Evolutionary conservation across 2,329 filamentous ascomycete species (phyloP).

Genomic region (Aspergillus hiratsukae): DNA sequence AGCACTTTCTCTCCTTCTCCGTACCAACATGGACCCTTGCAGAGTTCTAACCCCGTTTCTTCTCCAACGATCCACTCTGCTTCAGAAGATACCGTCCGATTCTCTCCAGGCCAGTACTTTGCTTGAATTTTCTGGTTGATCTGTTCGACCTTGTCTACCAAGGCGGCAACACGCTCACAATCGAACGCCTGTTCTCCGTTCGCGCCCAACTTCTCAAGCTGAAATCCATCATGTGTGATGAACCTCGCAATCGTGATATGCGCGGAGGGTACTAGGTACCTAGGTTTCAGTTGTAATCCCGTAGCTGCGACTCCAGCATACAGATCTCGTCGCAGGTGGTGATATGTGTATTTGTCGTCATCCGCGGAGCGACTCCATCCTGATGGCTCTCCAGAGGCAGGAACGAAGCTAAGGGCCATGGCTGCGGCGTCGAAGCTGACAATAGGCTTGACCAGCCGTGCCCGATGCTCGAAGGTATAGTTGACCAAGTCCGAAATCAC

Average conservation of each 20-base stretch:
- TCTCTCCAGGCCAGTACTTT: slow-evolving; percentile 62
- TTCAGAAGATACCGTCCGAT: slow-evolving; percentile 39
- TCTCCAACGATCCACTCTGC: slow-evolving; percentile 87
- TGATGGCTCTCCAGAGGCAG: slow-evolving; percentile 61
- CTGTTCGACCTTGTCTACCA: slow-evolving; percentile 67
- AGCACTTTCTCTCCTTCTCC: slow-evolving; percentile 69
- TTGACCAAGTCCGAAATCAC: slow-evolving; percentile 57
- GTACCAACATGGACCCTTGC: slow-evolving; percentile 79
- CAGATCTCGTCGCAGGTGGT: slow-evolving; percentile 79
- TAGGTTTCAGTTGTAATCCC: slow-evolving; percentile 66
- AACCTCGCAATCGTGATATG: slow-evolving; percentile 87
- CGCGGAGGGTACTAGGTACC: slow-evolving; percentile 84
- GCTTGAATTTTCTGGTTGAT: slow-evolving; percentile 71
- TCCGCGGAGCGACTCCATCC: slow-evolving; percentile 32
- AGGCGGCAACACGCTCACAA: slow-evolving; percentile 54
- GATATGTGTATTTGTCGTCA: slow-evolving; percentile 74
- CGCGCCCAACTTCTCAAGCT: slow-evolving; percentile 26
- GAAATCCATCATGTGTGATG: slow-evolving; percentile 59
- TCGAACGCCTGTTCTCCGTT: slow-evolving; percentile 34
- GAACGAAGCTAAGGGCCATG: slow-evolving; percentile 80
- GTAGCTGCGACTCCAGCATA: slow-evolving; percentile 58
- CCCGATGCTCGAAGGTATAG: slow-evolving; percentile 62
- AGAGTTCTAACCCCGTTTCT: slow-evolving; percentile 72
- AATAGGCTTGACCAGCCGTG: slow-evolving; percentile 74
- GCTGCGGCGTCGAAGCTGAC: slow-evolving; percentile 82